These are phyloP conservation scores for Aspergillus wentii DNA, from an alignment of 495 filamentous ascomycete species.

Conservation along the genomic window DNA sequence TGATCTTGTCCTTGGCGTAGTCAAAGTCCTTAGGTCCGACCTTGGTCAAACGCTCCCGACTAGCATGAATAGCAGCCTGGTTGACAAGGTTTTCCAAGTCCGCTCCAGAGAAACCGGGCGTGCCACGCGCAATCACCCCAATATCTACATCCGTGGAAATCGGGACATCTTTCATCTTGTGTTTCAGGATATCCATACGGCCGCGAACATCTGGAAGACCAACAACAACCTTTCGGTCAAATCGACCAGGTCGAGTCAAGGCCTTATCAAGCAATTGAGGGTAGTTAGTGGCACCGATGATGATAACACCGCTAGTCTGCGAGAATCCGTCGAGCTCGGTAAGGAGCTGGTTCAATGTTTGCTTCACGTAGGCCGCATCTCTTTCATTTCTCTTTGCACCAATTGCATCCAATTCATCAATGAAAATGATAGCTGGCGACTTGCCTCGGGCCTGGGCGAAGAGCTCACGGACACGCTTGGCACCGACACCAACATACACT, in stretches of 20 bases:
- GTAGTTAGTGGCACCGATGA: conserved; percentile 94
- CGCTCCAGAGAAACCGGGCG: conserved; percentile 88
- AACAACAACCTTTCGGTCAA: conserved; percentile 86
- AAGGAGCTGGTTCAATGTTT: conserved; percentile 94
- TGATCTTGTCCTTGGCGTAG: conserved; percentile 96
- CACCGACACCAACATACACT: conserved; percentile 95
- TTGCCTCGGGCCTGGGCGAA: conserved; percentile 84
- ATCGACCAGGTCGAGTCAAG: conserved; percentile 87
- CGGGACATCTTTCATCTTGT: conserved; percentile 87
- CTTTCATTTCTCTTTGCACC: conserved; percentile 89
- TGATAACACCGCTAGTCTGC: conserved; percentile 88
- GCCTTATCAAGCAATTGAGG: conserved; percentile 92
- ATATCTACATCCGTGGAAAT: conserved; percentile 74
- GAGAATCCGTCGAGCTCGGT: conserved; percentile 98
- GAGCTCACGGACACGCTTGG: conserved; percentile 96
- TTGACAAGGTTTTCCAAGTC: conserved; percentile 96
- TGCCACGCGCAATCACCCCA: conserved; percentile 74
- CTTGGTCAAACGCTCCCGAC: conserved; percentile 65
- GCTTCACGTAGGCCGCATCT: conserved; percentile 94
- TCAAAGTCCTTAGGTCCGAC: conserved; percentile 82
- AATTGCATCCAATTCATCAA: conserved; percentile 95
- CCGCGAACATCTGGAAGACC: conserved; percentile 93
- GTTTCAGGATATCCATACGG: conserved; percentile 82
- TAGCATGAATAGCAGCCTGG: conserved; percentile 88
- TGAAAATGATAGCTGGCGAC: conserved; percentile 94